A percentile compares a stretch with the other conserved stretches of the same genome.
phyloP scores from a whole-genome alignment of 2,329 filamentous ascomycete genomes.

The Cladosporium cucumerinum region DNA sequence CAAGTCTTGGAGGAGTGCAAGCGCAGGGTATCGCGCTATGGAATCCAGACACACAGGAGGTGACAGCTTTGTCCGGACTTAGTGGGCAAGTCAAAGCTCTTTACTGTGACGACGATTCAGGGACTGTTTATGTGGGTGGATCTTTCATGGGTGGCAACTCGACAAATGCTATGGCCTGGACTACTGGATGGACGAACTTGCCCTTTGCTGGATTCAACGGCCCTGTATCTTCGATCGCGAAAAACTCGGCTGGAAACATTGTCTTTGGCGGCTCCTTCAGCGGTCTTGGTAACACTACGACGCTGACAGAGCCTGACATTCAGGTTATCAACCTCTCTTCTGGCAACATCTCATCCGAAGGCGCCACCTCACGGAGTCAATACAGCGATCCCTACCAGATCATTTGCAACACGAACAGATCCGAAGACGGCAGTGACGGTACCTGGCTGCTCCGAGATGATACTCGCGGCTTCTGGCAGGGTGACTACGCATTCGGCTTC shows the following conservation, averaged over 20 bases:
- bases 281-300: slow-evolving; percentile 76
- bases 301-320: slow-evolving; percentile 62
- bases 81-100: slow-evolving; percentile 78
- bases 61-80: slow-evolving; percentile 76
- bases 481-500: slow-evolving; percentile 78
- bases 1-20: slow-evolving; percentile 72
- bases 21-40: slow-evolving; percentile 79
- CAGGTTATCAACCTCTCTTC: slow-evolving; percentile 81
- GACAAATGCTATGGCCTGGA: slow-evolving; percentile 86
- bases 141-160: slow-evolving; percentile 77
- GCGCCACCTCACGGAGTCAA: slow-evolving; percentile 59
- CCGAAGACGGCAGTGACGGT: slow-evolving; percentile 64
- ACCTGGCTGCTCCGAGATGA: slow-evolving; percentile 80
- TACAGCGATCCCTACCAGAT: slow-evolving; percentile 77
- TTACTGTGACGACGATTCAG: slow-evolving; percentile 72
- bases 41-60: slow-evolving; percentile 65
- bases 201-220: slow-evolving; percentile 95
- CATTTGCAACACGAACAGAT: slow-evolving; percentile 68
- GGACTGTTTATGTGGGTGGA: slow-evolving; percentile 88
- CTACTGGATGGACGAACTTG: slow-evolving; percentile 70
- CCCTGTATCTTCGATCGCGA: slow-evolving; percentile 79
- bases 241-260: slow-evolving; percentile 75
- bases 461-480: slow-evolving; percentile 76
- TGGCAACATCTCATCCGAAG: slow-evolving; percentile 68
- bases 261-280: slow-evolving; percentile 91